These are phyloP conservation scores for Fusarium chaquense DNA, from an alignment of 2,329 filamentous ascomycete genomes.

Conservation along the genomic window DNA sequence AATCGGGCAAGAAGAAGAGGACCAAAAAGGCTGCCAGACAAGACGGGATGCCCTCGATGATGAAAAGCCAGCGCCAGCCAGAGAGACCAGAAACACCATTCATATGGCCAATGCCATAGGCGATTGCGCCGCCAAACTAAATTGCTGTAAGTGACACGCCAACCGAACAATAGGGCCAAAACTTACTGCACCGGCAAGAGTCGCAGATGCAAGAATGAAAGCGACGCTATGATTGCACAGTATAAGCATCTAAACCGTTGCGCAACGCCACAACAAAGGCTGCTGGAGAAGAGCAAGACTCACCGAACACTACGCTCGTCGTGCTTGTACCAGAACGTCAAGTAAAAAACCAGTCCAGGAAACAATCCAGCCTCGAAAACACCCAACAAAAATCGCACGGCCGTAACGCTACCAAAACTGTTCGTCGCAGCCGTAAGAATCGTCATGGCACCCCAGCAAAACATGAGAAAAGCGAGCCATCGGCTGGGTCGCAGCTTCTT, in stretches of 20 bases:
- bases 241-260: slow-evolving; percentile 25
- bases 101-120: slow-evolving; percentile 79
- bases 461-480: slow-evolving; percentile 75
- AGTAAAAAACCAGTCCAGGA: slow-evolving; percentile 68
- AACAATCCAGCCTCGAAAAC: slow-evolving; percentile 78
- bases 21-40: slow-evolving; percentile 71
- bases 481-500: slow-evolving; percentile 72
- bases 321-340: slow-evolving; percentile 81
- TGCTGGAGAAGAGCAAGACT: slow-evolving; percentile 16
- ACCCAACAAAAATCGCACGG: slow-evolving; percentile 75
- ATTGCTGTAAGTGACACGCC: slow-evolving; percentile 4
- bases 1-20: slow-evolving; percentile 77
- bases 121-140: slow-evolving; percentile 75
- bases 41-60: slow-evolving; percentile 74
- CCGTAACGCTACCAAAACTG: slow-evolving; percentile 72
- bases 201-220: slow-evolving; percentile 76
- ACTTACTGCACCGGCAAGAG: slow-evolving; percentile 72
- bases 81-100: slow-evolving; percentile 70
- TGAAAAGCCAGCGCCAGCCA: slow-evolving; percentile 77
- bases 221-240: slow-evolving; percentile 63
- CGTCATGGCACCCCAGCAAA: slow-evolving; percentile 75
- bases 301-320: slow-evolving; percentile 74
- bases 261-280: slow-evolving; percentile 14
- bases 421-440: slow-evolving; percentile 74
- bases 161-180: too few relatives aligned